Conservation (phyloP, 2,329 filamentous ascomycete genomes). For the Ilyonectria sp. region DNA sequence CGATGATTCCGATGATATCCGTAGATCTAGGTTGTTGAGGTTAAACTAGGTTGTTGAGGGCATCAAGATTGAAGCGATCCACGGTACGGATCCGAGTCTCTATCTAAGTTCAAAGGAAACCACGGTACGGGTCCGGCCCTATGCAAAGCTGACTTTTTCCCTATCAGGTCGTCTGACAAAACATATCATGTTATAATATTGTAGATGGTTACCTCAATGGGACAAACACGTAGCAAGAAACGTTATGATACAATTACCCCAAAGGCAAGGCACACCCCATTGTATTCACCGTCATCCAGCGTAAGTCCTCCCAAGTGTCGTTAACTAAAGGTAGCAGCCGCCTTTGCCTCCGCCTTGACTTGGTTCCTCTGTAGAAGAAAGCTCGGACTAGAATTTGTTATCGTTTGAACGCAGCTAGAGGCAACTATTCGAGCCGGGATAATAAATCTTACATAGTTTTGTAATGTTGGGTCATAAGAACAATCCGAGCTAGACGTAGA, state of each 20-base stretch:
- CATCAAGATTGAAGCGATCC: too few species aligned
- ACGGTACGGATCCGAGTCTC: too few species aligned
- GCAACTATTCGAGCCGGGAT: conserved; percentile 23
- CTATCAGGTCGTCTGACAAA: too few species aligned
- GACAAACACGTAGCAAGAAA: conserved; percentile 26
- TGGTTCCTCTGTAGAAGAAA: conserved; percentile 25
- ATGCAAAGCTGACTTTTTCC: too few species aligned
- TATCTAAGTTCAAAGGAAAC: too few species aligned
- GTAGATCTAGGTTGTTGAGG: too few species aligned
- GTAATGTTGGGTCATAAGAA: conserved; percentile 23
- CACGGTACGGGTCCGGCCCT: too few species aligned
- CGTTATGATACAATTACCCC: conserved; percentile 20
- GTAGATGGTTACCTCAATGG: conserved; percentile 21
- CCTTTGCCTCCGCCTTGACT: conserved; percentile 26
- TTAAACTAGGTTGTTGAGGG: too few species aligned
- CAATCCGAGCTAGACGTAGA: conserved; percentile 28
- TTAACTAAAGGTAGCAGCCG: conserved; percentile 27
- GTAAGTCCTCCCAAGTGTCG: conserved; percentile 24
- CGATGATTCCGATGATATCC: too few species aligned
- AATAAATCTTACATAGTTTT: conserved; percentile 30
- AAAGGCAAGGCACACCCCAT: conserved; percentile 19
- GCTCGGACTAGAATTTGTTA: conserved; percentile 26
- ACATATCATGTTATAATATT: conserved; percentile 10
- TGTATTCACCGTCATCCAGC: conserved; percentile 21
- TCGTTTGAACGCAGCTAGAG: conserved; percentile 26